Conservation (phyloP, 2,329 filamentous ascomycete genomes). For the Scleromitrula shiraiana region DNA sequence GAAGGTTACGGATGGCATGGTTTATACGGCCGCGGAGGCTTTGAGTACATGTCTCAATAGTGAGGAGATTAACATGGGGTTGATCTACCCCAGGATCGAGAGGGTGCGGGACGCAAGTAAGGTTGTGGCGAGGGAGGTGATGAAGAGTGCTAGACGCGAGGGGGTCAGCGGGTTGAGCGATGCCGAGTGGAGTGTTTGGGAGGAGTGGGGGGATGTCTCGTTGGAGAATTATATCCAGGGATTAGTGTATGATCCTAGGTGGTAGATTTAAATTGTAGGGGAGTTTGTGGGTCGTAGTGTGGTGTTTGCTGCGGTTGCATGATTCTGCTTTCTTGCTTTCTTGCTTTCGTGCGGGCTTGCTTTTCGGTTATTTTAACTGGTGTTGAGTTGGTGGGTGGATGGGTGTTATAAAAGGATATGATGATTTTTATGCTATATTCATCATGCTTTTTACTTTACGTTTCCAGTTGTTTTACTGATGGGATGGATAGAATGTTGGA, state of each 20-base stretch:
- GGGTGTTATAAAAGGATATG: no score
- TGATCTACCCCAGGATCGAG: constrained; percentile 86
- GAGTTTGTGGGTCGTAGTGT: no score
- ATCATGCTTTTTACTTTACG: no score
- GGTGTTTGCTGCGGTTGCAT: no score
- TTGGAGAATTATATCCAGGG: constrained; percentile 53
- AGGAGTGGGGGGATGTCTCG: constrained; percentile 60
- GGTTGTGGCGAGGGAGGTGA: constrained; percentile 81
- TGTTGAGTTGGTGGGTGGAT: no score
- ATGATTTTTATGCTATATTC: no score
- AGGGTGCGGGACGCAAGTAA: constrained; percentile 87
- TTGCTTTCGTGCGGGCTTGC: no score
- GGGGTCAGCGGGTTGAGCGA: constrained; percentile 65
- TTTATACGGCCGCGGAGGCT: constrained; percentile 84
- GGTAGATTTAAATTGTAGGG: no score
- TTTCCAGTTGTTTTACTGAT: no score
- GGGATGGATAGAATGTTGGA: no score
- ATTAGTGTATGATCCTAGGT: constrained; percentile 49
- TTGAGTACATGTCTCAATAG: constrained; percentile 70
- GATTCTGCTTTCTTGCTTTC: no score
- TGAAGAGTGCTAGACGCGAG: constrained; percentile 80
- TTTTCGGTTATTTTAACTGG: no score
- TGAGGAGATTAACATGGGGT: constrained; percentile 73
- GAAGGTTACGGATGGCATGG: constrained; percentile 87
- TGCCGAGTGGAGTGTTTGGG: constrained; percentile 63